Evolutionary conservation across 495 filamentous ascomycete species (phyloP).

Genomic region (Daldinia vernicosa): DNA sequence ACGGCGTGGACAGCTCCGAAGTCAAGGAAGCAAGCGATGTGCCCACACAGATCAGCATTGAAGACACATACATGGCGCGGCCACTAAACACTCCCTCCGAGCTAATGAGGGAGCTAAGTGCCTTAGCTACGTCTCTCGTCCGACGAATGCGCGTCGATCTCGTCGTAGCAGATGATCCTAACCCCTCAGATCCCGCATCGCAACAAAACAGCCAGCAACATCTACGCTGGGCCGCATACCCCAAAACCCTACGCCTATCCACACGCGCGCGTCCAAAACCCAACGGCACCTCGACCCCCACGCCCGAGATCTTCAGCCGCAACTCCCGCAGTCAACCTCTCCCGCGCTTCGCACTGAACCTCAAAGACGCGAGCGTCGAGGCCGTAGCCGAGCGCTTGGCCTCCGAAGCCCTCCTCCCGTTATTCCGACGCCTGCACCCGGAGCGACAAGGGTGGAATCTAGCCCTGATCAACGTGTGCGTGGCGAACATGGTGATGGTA

Average conservation of each 20-base stretch:
- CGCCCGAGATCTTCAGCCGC: slow-evolving; percentile 59
- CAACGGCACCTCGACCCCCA: slow-evolving; percentile 42
- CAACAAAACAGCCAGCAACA: background rate
- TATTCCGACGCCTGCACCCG: slow-evolving; percentile 79
- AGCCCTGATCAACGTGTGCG: slow-evolving; percentile 84
- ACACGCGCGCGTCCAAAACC: slow-evolving; percentile 71
- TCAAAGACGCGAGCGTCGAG: slow-evolving; percentile 63
- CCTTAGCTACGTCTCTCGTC: slow-evolving; percentile 74
- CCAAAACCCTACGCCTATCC: slow-evolving; percentile 76
- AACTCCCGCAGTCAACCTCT: slow-evolving; percentile 74
- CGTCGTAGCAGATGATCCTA: slow-evolving; percentile 59
- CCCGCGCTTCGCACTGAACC: slow-evolving; percentile 72
- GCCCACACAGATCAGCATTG: slow-evolving; percentile 91
- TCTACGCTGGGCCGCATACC: slow-evolving; percentile 52
- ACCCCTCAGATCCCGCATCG: slow-evolving; percentile 32
- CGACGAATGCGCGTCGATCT: slow-evolving; percentile 83
- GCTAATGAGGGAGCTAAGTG: slow-evolving; percentile 66
- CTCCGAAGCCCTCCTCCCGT: slow-evolving; percentile 66
- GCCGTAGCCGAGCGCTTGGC: slow-evolving; percentile 73
- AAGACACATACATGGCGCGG: slow-evolving; percentile 76
- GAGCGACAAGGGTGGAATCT: slow-evolving; percentile 77
- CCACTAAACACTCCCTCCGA: slow-evolving; percentile 68
- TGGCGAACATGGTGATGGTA: slow-evolving; percentile 79
- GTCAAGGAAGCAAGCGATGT: slow-evolving; percentile 76
- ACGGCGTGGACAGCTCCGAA: slow-evolving; percentile 70